Percentiles rank a stretch among this genome's conserved stretches.
phyloP scores from a whole-genome alignment of 306 rosid species.

The Cyclanthera cordifolia region DNA sequence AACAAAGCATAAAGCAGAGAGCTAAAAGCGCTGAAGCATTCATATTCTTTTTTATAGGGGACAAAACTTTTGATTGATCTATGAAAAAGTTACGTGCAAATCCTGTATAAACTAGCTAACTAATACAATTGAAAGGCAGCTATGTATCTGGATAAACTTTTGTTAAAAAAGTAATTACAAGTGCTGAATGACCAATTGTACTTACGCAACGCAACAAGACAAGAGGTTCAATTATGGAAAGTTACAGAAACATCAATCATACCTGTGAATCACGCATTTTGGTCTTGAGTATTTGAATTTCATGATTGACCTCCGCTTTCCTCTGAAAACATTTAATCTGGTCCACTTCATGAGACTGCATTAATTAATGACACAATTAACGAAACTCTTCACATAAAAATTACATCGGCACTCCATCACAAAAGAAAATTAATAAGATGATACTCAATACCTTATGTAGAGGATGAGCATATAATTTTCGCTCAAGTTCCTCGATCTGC shows the following conservation, averaged over 20 bases:
- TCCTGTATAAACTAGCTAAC: too few relatives aligned
- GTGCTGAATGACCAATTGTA: neutral
- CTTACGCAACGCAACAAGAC: neutral
- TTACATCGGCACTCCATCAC: constrained; percentile 4
- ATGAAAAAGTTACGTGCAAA: too few relatives aligned
- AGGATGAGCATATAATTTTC: constrained; percentile 65
- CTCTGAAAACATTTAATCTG: constrained; percentile 82
- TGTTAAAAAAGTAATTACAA: neutral
- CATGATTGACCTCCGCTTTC: constrained; percentile 94
- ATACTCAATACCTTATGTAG: constrained; percentile 63
- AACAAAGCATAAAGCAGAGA: neutral
- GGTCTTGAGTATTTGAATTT: constrained; percentile 76
- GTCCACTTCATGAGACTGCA: constrained; percentile 64
- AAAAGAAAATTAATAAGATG: neutral
- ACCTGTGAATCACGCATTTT: constrained; percentile 99
- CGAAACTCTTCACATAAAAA: constrained; percentile 16
- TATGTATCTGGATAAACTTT: neutral
- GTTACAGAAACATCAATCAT: neutral
- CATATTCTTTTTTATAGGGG: neutral
- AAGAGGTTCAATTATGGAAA: neutral
- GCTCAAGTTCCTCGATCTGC: constrained; percentile 77
- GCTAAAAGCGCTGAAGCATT: neutral
- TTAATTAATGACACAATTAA: constrained; percentile 11
- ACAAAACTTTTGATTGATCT: too few relatives aligned
- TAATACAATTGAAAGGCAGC: neutral